These are phyloP conservation scores for Lecanicillium sp. DNA, from an alignment of 2,329 filamentous ascomycete species.

Conservation along the genomic window DNA sequence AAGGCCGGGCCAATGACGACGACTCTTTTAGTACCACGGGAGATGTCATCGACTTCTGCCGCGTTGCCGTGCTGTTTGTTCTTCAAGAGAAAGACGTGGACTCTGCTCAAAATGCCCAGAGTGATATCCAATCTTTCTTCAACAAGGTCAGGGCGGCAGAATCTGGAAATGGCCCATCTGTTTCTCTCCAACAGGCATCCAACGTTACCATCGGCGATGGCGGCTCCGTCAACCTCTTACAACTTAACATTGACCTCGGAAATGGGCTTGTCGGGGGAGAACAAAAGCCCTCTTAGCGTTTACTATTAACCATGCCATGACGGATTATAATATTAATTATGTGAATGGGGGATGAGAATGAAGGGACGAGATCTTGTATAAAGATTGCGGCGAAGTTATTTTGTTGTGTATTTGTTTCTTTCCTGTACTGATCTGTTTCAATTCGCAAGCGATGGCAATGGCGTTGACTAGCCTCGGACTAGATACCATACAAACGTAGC, in stretches of 20 bases:
- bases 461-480: constrained; percentile 7
- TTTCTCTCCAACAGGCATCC: constrained; percentile 33
- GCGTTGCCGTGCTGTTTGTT: constrained; percentile 56
- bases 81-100: constrained; percentile 48
- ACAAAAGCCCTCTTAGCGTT: not conserved
- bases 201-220: constrained; percentile 38
- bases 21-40: constrained; percentile 44
- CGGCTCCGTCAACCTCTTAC: constrained; percentile 46
- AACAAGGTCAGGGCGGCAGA: constrained; percentile 26
- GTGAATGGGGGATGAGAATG: not conserved
- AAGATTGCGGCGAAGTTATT: constrained; percentile 8
- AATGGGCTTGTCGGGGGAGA: constrained; percentile 16
- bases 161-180: constrained; percentile 23
- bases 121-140: constrained; percentile 50
- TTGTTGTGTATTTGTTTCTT: constrained; percentile 10
- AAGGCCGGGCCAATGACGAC: not conserved
- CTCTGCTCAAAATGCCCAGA: constrained; percentile 49
- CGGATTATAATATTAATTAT: not conserved
- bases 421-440: constrained; percentile 8
- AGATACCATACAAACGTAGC: constrained; percentile 7
- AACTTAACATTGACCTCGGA: constrained; percentile 37
- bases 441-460: constrained; percentile 2
- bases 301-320: not conserved
- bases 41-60: constrained; percentile 56
- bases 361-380: constrained; percentile 11